phyloP scores from a whole-genome alignment of 257 asterid species.

The Capsicum baccatum region DNA sequence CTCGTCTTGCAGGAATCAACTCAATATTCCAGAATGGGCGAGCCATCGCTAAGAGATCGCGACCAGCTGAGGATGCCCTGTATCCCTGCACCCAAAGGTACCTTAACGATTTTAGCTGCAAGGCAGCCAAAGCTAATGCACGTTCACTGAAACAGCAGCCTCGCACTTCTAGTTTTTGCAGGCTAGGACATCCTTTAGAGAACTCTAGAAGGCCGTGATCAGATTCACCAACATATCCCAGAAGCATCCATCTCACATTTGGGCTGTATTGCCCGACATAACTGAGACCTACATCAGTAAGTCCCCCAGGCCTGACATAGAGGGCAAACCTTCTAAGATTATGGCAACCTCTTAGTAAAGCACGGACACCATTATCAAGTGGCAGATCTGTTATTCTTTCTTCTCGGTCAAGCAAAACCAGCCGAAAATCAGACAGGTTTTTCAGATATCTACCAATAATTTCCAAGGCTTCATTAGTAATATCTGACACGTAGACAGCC shows the following conservation, averaged over 20 bases:
- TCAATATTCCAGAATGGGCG: constrained; percentile 84
- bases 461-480: constrained; percentile 64
- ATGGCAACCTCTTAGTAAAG: constrained; percentile 66
- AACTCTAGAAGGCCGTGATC: constrained; percentile 81
- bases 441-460: constrained; percentile 61
- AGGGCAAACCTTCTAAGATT: constrained; percentile 75
- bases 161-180: constrained; percentile 80
- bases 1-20: constrained; percentile 70
- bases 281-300: constrained; percentile 72
- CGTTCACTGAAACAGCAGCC: constrained; percentile 83
- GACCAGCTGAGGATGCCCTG: constrained; percentile 51
- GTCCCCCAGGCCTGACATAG: constrained; percentile 77
- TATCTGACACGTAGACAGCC: constrained; percentile 72
- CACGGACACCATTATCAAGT: constrained; percentile 79
- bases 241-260: constrained; percentile 89
- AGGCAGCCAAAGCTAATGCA: constrained; percentile 68
- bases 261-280: constrained; percentile 74
- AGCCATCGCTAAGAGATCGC: constrained; percentile 62
- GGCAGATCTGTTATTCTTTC: constrained; percentile 72
- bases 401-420: constrained; percentile 75
- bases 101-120: constrained; percentile 59
- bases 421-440: constrained; percentile 72
- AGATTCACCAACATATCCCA: constrained; percentile 77
- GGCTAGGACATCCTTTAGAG: constrained; percentile 80
- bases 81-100: constrained; percentile 94